A percentile compares a stretch with the other conserved stretches of the same genome.
Evolutionary conservation across 139 green algal species (phyloP).

Genomic region (Tetradesmus obliquus): DNA sequence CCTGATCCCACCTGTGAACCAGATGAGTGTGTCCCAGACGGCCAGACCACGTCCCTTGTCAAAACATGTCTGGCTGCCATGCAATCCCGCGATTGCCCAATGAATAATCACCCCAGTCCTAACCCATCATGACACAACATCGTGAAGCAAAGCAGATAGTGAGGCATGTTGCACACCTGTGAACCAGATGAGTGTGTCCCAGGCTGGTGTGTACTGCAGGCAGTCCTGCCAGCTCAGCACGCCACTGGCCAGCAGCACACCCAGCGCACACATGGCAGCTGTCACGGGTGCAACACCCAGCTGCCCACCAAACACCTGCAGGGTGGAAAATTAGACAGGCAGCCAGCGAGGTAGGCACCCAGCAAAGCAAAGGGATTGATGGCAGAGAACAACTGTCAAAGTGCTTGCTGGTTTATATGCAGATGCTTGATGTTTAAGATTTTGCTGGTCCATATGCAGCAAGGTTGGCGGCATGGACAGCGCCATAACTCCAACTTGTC

Average conservation of each 20-base stretch:
- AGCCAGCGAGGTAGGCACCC: neutral
- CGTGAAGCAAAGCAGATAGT: too few relatives aligned
- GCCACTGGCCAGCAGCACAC: conserved; percentile 84
- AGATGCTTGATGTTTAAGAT: too few relatives aligned
- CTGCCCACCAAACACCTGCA: conserved; percentile 56
- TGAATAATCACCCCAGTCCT: too few relatives aligned
- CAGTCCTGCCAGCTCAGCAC: conserved; percentile 78
- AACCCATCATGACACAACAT: too few relatives aligned
- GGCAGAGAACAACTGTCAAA: too few relatives aligned
- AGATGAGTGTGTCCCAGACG: conserved; percentile 98
- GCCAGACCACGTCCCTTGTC: conserved; percentile 1
- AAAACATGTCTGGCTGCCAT: too few relatives aligned
- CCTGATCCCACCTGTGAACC: conserved; percentile 65
- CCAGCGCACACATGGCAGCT: conserved; percentile 94
- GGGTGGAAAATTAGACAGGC: conserved; percentile 78
- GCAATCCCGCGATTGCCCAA: too few relatives aligned
- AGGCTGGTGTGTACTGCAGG: conserved; percentile 91
- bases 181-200: conserved; percentile 97
- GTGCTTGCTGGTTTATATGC: too few relatives aligned
- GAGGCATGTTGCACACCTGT: conserved; percentile 48
- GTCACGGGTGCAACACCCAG: conserved; percentile 86
- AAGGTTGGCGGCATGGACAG: too few relatives aligned
- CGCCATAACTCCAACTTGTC: too few relatives aligned
- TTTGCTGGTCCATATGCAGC: too few relatives aligned
- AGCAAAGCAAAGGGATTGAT: too few relatives aligned